Percentiles rank a stretch among this genome's conserved stretches.
These are phyloP conservation scores for Takakia lepidozioides DNA, from an alignment of 225 moss, liverwort and hornwort species.

Conservation along the genomic window DNA sequence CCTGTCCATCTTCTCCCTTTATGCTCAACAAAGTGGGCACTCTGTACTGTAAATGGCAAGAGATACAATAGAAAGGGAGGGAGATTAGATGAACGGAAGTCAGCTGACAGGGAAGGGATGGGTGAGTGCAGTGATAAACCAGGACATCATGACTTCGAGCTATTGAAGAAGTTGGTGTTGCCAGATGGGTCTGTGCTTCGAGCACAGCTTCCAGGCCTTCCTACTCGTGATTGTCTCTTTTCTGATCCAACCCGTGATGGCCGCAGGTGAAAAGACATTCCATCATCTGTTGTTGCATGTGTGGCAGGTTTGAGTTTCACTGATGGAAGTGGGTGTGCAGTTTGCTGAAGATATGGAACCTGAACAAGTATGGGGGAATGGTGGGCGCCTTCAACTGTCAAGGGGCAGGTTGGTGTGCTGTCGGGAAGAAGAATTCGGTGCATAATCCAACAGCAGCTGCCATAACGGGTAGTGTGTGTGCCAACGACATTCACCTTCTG, in stretches of 20 bases:
- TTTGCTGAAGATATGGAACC: constrained; percentile 94
- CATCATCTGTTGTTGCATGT: too few relatives aligned
- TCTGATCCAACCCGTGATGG: constrained; percentile 87
- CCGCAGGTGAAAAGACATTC: constrained; percentile 42
- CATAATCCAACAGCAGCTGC: constrained; percentile 53
- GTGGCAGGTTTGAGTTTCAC: too few relatives aligned
- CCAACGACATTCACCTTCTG: constrained; percentile 51
- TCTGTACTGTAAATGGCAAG: too few relatives aligned
- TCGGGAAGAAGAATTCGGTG: constrained; percentile 68
- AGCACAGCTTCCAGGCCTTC: constrained; percentile 85
- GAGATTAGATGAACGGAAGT: too few relatives aligned
- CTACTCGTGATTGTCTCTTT: constrained; percentile 88
- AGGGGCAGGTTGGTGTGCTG: constrained; percentile 97
- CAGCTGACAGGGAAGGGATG: too few relatives aligned
- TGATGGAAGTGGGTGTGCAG: constrained; percentile 15
- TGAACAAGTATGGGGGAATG: constrained; percentile 87
- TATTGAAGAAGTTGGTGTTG: constrained; percentile 77
- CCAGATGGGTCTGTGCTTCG: constrained; percentile 85
- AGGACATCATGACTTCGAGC: constrained; percentile 74
- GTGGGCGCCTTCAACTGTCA: constrained; percentile 94
- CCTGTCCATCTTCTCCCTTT: too few relatives aligned
- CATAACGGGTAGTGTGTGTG: constrained; percentile 55
- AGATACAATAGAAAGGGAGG: too few relatives aligned
- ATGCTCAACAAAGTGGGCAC: too few relatives aligned
- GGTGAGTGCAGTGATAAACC: constrained; percentile 77